Percentiles rank a stretch among this genome's conserved stretches.
Evolutionary conservation across 1,284 basidiomycete genomes (phyloP).

Genomic region (Ganoderma boninense): DNA sequence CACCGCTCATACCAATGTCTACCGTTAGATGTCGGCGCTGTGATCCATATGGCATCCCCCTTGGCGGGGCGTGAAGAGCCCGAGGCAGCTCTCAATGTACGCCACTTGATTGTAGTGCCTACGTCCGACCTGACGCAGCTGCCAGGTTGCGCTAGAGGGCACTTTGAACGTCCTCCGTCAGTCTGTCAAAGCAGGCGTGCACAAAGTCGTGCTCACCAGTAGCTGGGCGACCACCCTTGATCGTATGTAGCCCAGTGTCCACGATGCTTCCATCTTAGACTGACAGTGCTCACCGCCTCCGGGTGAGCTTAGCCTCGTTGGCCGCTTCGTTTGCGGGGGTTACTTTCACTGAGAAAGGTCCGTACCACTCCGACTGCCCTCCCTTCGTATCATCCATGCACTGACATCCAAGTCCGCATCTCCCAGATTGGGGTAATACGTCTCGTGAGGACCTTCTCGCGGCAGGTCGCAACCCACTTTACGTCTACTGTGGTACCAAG

Average conservation of each 20-base stretch:
- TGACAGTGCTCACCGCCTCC: neutral
- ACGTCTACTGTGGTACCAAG: slow-evolving; percentile 34
- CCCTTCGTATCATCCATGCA: neutral
- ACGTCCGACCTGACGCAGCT: neutral
- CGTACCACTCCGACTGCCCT: neutral
- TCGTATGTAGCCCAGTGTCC: slow-evolving; percentile 16
- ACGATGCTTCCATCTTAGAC: neutral
- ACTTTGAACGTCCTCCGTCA: slow-evolving; percentile 41
- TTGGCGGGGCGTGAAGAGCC: slow-evolving; percentile 22
- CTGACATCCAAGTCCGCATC: neutral
- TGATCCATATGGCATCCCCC: slow-evolving; percentile 37
- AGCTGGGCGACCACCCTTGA: slow-evolving; percentile 22
- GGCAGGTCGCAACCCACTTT: slow-evolving; percentile 13
- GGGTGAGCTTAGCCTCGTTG: neutral
- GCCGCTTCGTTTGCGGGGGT: neutral
- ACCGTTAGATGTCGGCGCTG: slow-evolving; percentile 32
- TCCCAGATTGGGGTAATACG: slow-evolving; percentile 31
- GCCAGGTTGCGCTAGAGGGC: slow-evolving; percentile 37
- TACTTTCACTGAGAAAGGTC: neutral
- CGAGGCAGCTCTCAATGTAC: slow-evolving; percentile 23
- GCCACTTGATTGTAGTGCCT: neutral
- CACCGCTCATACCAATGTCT: neutral
- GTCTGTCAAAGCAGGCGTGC: slow-evolving; percentile 39
- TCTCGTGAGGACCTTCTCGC: slow-evolving; percentile 30
- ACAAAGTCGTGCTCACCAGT: slow-evolving; percentile 39